Base-by-base conservation (phyloP, 495 filamentous ascomycete species). In the Aeminium ludgeri region DNA sequence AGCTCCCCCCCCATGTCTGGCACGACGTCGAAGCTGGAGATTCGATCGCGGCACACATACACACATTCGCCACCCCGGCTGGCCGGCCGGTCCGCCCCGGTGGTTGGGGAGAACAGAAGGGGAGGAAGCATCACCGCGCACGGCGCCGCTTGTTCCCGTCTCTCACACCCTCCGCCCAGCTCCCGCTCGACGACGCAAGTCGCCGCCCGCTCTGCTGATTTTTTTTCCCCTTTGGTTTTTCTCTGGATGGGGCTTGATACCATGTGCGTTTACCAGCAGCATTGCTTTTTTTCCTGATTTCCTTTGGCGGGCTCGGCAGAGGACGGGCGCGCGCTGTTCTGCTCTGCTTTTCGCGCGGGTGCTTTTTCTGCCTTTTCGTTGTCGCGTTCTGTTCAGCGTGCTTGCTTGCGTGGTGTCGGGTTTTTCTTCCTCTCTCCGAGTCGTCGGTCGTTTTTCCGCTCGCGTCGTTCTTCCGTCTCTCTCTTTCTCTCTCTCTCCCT, bases 201-300 rank as follows among this genome's bases (percentile, higher is more conserved):
- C 34, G 34, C 8, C 31, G 17, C 5, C n/a, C 5, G 19, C n/a
- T 20, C 10, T 7, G 3, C 16, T 3, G 5, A 5, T 27, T 29
- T 16, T 30, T 35, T 27, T 43, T 36, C 5, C 6, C 23, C 10
- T 36, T 25, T 28, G 10, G n/a, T 25, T 43, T 20, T 43, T 19
- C 28, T 16, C 16, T 5, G 5, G 31, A 16, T 5, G 6, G 6
- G 31, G n/a, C 17, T 41, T 43, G 32, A 43, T 43, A 44, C 42
- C 42, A 44, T 44, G 42, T 44, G 42, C 42, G 42, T 44, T 23
- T 44, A 44, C 15, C 32, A 29, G 41, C 40, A 42, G 32, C 34
- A 36, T 36, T 36, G 34, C 19, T 20, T 3, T 23, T 36, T 8
- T n/a, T 4, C 16, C 12, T 17, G 19, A 19, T 4, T 6, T 36